phyloP scores from a whole-genome alignment of 176 grass and related monocot species.

The Eleusine indica region DNA sequence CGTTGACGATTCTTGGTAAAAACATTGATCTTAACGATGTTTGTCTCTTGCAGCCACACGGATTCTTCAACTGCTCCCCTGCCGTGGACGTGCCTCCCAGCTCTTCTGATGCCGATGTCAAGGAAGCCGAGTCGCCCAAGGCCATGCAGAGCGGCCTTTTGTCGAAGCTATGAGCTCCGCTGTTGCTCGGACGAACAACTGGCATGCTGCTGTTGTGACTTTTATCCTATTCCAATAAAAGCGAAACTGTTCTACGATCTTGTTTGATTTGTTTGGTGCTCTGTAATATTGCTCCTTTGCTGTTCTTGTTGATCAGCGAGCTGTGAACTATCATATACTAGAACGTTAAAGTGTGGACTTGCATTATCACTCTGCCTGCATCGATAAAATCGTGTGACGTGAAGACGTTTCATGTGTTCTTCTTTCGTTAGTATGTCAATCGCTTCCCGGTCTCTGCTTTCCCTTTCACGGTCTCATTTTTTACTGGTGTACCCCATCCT shows the following conservation, averaged over 20 bases:
- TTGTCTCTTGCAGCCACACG: conserved; percentile 66
- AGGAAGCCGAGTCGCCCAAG: conserved; percentile 78
- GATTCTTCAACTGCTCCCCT: conserved; percentile 99
- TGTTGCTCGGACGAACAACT: background rate
- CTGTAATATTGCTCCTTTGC: background rate
- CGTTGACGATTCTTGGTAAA: background rate
- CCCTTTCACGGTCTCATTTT: background rate
- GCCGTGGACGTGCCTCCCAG: conserved; percentile 86
- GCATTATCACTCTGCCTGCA: background rate
- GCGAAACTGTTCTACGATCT: background rate
- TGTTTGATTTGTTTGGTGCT: conserved; percentile 3
- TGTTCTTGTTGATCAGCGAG: background rate
- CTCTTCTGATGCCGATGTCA: conserved; percentile 62
- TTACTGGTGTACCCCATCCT: background rate
- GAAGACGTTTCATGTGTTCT: background rate
- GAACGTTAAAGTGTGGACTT: conserved; percentile 31
- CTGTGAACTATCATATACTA: background rate
- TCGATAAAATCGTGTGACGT: conserved; percentile 21
- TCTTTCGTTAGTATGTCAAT: background rate
- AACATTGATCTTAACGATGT: background rate
- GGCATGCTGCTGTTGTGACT: background rate
- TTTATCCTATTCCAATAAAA: conserved; percentile 28
- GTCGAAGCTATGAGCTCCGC: conserved; percentile 72
- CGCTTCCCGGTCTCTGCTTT: background rate
- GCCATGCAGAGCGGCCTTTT: conserved; percentile 70